Conservation (phyloP, 495 filamentous ascomycete species). For the Penicillium roqueforti region DNA sequence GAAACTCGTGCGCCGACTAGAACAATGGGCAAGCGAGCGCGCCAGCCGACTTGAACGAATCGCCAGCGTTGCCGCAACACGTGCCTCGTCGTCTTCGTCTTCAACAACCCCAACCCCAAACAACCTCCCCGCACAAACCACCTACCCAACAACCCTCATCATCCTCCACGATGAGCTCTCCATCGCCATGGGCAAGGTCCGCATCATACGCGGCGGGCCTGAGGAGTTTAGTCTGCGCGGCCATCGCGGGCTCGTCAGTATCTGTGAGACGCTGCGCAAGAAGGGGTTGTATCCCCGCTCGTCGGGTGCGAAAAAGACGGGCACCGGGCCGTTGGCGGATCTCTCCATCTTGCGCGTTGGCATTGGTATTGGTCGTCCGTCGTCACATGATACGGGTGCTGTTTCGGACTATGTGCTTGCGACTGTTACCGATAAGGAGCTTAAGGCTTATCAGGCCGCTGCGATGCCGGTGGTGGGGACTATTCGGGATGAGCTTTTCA, state of each 20-base stretch:
- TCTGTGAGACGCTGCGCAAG: conserved; percentile 45
- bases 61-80: not conserved
- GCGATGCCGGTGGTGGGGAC: conserved; percentile 48
- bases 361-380: conserved; percentile 69
- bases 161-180: conserved; percentile 77
- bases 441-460: conserved; percentile 44
- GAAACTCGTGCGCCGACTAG: conserved; percentile 35
- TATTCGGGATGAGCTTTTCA: conserved; percentile 44
- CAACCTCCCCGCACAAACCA: not conserved
- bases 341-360: conserved; percentile 53
- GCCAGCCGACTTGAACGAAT: conserved; percentile 30
- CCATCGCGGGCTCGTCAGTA: conserved; percentile 76
- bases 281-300: conserved; percentile 29
- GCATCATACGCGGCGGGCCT: conserved; percentile 50
- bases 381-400: conserved; percentile 47
- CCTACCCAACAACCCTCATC: conserved; percentile 48
- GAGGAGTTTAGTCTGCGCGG: conserved; percentile 55
- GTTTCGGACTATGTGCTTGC: conserved; percentile 67
- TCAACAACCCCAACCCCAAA: not conserved
- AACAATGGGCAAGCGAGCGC: conserved; percentile 45
- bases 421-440: conserved; percentile 53
- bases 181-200: conserved; percentile 53
- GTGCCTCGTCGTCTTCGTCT: not conserved
- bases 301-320: not conserved
- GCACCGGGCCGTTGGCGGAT: conserved; percentile 5